These are phyloP conservation scores for Mytilinidion resinicola DNA, from an alignment of 495 filamentous ascomycete genomes.

Conservation along the genomic window DNA sequence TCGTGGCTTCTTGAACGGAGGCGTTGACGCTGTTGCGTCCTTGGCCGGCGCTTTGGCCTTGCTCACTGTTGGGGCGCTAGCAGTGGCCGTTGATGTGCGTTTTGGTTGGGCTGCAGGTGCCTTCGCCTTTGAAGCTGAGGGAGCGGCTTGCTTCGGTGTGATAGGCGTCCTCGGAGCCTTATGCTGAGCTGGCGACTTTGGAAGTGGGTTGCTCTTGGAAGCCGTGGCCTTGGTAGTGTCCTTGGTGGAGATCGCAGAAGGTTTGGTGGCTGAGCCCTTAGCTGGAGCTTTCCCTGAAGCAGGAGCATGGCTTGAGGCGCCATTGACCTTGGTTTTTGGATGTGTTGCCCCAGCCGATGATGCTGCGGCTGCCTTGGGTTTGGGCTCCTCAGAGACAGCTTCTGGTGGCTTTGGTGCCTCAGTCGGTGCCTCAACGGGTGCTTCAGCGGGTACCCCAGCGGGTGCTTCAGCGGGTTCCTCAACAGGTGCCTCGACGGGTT, in stretches of 20 bases:
- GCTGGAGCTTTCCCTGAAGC: slow-evolving; percentile 34
- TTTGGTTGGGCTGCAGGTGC: slow-evolving; percentile 12
- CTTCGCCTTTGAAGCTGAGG: slow-evolving; percentile 2
- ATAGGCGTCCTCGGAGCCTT: slow-evolving; percentile 22
- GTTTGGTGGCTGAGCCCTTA: slow-evolving; percentile 49
- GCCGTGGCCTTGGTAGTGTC: slow-evolving; percentile 15
- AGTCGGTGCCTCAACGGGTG: slow-evolving; percentile 26
- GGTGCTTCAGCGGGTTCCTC: not conserved
- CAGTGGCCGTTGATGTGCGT: slow-evolving; percentile 10
- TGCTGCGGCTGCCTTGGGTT: not conserved
- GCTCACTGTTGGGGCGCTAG: slow-evolving; percentile 12
- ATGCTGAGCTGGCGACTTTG: slow-evolving; percentile 20
- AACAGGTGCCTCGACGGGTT: not conserved
- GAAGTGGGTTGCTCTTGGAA: slow-evolving; percentile 19
- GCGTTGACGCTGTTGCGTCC: slow-evolving; percentile 20
- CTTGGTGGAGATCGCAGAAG: slow-evolving; percentile 39
- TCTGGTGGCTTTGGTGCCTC: not conserved
- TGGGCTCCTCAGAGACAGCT: not conserved
- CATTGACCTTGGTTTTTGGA: slow-evolving; percentile 7
- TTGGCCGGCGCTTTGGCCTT: slow-evolving; percentile 2
- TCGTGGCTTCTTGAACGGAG: slow-evolving; percentile 30
- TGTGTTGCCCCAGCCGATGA: not conserved
- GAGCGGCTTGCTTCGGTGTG: slow-evolving; percentile 14
- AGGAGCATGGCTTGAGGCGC: not conserved
- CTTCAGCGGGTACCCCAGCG: slow-evolving; percentile 25